Base-by-base conservation (phyloP, 768 basidiomycete genomes). In the Boletus vinaceobasis region DNA sequence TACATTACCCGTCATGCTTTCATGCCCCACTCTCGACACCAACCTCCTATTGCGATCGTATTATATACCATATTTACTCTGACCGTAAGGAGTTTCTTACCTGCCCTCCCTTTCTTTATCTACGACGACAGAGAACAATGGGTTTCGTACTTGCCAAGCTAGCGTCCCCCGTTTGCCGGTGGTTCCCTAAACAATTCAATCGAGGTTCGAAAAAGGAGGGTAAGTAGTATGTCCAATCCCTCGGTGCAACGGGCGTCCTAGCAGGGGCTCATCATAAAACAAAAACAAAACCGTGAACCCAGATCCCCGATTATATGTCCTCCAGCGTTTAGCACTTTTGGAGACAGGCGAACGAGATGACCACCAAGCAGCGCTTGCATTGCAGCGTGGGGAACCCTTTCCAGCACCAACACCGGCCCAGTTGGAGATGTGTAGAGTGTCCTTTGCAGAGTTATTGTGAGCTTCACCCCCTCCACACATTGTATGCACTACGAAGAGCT, bases 371-470 rank as follows among this genome's bases (percentile, higher is more conserved):
- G 64, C 63, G 14, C 59, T 75, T 37, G 74, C 78, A 1, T 53
- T 79, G 15, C 56, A 71, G 37, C 63, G 67, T 4, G 76, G 73
- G 1, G 50, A 51, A 23, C 7, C 49, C 1, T 50, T 69, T 44
- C 69, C 65, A 4, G 48, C 33, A 17, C 67, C 10, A 4, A 69
- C 67, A 14, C 23, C 21, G 23, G 61, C 60, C 23, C 69, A 69
- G 40, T 26, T 56, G 29, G 55, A 58, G 43, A 56, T 71, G 57
- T 36, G 55, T 23, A 55, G 36, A 2, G n/a, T 17, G 5, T 56
- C 52, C 15, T 60, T 59, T 48, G 4, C 42, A 32, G 57, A 67
- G 36, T 14, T 53, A 1, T n/a, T 58, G 66, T 63, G 39, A 58
- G 60, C 9, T 10, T 39, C 1, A n/a, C 26, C 11, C 5, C 5